phyloP scores from a whole-genome alignment of 2,329 filamentous ascomycete genomes.

The Orbilia oligospora region DNA sequence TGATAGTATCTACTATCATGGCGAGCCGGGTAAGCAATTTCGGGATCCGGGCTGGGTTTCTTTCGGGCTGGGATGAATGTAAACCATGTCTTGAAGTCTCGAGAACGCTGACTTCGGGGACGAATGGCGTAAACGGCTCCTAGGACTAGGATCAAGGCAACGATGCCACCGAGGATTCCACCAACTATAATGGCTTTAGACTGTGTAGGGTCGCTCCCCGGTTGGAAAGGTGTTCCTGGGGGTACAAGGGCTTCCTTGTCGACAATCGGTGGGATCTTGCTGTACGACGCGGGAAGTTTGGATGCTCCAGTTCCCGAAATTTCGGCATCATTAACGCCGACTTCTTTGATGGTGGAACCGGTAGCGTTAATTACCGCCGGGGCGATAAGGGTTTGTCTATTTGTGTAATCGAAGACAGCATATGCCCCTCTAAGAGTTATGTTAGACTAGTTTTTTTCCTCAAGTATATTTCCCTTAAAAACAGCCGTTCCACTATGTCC shows the following conservation, averaged over 20 bases:
- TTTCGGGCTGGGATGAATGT: constrained; percentile 32
- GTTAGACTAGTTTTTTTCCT: not conserved
- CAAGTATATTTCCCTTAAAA: not conserved
- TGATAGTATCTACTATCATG: constrained; percentile 43
- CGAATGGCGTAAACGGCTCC: constrained; percentile 53
- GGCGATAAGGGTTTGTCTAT: constrained; percentile 51
- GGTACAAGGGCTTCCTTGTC: constrained; percentile 30
- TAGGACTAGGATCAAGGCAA: constrained; percentile 38
- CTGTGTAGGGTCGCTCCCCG: constrained; percentile 36
- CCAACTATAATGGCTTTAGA: constrained; percentile 50
- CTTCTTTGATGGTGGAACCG: constrained; percentile 38
- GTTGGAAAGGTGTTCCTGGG: constrained; percentile 42
- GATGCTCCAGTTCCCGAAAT: constrained; percentile 25
- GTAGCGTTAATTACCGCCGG: constrained; percentile 48
- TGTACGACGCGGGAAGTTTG: constrained; percentile 23
- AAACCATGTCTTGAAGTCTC: constrained; percentile 51
- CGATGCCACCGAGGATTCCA: constrained; percentile 47
- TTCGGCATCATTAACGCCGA: constrained; percentile 34
- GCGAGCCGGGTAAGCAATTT: constrained; percentile 42
- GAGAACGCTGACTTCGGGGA: constrained; percentile 49
- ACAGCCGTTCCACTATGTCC: not conserved
- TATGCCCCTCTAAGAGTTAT: constrained; percentile 39
- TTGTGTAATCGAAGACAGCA: constrained; percentile 50
- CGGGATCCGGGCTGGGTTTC: constrained; percentile 37
- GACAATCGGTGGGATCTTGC: constrained; percentile 12